A percentile compares a stretch with the other conserved stretches of the same genome.
Conservation (phyloP, 495 filamentous ascomycete species). For the Aspergillus egyptiacus region DNA sequence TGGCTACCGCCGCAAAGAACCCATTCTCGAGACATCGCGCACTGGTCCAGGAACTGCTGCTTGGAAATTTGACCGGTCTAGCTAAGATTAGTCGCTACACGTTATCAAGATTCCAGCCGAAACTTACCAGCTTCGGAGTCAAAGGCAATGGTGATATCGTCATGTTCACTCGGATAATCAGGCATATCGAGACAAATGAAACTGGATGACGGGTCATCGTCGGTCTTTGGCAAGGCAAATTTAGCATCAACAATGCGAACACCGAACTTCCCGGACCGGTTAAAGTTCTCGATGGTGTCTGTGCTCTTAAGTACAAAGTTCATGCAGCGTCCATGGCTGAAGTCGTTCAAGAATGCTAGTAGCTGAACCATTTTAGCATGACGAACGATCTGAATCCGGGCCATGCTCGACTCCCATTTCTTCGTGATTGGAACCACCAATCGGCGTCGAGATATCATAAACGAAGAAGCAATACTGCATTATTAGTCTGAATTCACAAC, state of each 20-base stretch:
- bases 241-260: conserved; percentile 81
- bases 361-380: conserved; percentile 68
- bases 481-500: background rate
- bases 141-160: conserved; percentile 81
- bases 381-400: conserved; percentile 71
- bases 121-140: conserved; percentile 69
- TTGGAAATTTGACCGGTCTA: conserved; percentile 45
- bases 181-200: conserved; percentile 81
- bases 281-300: conserved; percentile 69
- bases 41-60: conserved; percentile 42
- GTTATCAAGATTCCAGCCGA: background rate
- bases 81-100: background rate
- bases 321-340: conserved; percentile 78
- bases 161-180: conserved; percentile 83
- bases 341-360: conserved; percentile 73
- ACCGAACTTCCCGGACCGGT: conserved; percentile 58
- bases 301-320: conserved; percentile 76
- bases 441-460: conserved; percentile 75
- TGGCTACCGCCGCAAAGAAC: conserved; percentile 41
- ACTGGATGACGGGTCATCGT: conserved; percentile 51
- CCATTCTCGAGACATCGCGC: conserved; percentile 44
- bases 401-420: conserved; percentile 73
- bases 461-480: conserved; percentile 48
- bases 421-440: conserved; percentile 89
- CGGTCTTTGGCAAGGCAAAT: conserved; percentile 68